These are phyloP conservation scores for Pneumocystis oryctolagi DNA, from an alignment of 1,139 yeast species.

Conservation along the genomic window DNA sequence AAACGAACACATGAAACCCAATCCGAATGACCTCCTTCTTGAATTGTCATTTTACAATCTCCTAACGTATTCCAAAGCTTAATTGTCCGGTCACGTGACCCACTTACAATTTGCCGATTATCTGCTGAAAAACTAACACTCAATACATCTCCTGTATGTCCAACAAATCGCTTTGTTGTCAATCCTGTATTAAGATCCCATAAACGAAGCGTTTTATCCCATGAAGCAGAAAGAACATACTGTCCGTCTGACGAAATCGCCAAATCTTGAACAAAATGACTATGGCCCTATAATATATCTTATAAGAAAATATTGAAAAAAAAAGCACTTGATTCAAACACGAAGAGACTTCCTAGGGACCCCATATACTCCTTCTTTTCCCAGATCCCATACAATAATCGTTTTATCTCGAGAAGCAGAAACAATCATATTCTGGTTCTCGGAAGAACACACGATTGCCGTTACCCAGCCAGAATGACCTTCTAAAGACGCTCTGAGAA, in stretches of 20 bases:
- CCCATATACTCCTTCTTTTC: slow-evolving; percentile 97
- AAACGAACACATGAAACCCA: slow-evolving; percentile 98
- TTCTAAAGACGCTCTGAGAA: slow-evolving; percentile 98
- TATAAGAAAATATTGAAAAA: neutral
- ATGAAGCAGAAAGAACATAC: slow-evolving; percentile 96
- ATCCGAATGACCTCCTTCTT: slow-evolving; percentile 75
- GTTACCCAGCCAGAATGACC: slow-evolving; percentile 82
- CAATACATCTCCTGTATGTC: slow-evolving; percentile 95
- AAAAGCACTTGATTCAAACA: slow-evolving; percentile 9
- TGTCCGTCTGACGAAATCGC: slow-evolving; percentile 97
- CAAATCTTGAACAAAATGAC: slow-evolving; percentile 97
- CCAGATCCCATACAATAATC: slow-evolving; percentile 75
- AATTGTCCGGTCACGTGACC: slow-evolving; percentile 98
- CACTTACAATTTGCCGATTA: slow-evolving; percentile 97
- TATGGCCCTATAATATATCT: slow-evolving; percentile 48
- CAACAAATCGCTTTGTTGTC: slow-evolving; percentile 89
- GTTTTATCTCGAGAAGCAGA: slow-evolving; percentile 99
- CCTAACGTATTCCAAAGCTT: slow-evolving; percentile 99
- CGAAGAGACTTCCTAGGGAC: slow-evolving; percentile 92
- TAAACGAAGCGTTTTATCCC: slow-evolving; percentile 98
- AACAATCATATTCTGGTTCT: slow-evolving; percentile 94
- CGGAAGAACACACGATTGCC: slow-evolving; percentile 94
- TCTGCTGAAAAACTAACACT: slow-evolving; percentile 93
- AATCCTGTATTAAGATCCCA: slow-evolving; percentile 96
- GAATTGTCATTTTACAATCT: slow-evolving; percentile 88